phyloP scores from a whole-genome alignment of 75 land plant species.

The Pinus taeda region DNA sequence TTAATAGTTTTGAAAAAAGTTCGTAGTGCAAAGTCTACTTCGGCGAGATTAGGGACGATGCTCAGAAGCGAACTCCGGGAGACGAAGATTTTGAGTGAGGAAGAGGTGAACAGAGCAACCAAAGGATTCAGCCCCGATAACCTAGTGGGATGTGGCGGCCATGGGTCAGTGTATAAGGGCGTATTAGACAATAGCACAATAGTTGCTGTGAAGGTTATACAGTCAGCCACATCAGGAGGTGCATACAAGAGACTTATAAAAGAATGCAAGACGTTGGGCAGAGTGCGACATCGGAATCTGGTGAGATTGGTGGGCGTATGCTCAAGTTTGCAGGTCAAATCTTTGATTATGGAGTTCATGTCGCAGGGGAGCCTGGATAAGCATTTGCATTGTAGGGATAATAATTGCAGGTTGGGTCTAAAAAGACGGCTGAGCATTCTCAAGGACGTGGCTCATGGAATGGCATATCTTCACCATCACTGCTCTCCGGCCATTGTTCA shows the following conservation, averaged over 20 bases:
- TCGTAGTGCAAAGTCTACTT: neutral
- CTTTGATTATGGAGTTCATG: conserved; percentile 48
- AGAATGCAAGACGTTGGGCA: conserved; percentile 13
- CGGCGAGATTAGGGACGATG: neutral
- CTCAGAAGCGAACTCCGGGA: neutral
- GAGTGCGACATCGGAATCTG: conserved; percentile 35
- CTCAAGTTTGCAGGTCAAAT: conserved; percentile 19
- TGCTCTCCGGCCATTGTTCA: neutral
- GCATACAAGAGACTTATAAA: neutral
- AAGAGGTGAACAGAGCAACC: neutral
- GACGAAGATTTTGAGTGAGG: neutral
- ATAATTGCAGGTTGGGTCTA: neutral
- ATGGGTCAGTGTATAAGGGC: neutral
- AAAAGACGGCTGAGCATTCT: neutral
- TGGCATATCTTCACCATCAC: neutral
- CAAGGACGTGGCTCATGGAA: neutral
- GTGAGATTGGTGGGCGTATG: conserved; percentile 38
- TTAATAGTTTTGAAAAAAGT: too few relatives aligned
- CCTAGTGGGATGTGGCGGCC: neutral
- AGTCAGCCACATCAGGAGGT: neutral
- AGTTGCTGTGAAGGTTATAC: neutral
- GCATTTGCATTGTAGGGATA: conserved; percentile 6
- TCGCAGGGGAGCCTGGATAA: conserved; percentile 45
- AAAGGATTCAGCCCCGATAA: conserved; percentile 20
- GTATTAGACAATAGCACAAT: neutral